These are phyloP conservation scores for Tetrapisispora pingtungensis DNA, from an alignment of 805 yeast species.

Conservation along the genomic window DNA sequence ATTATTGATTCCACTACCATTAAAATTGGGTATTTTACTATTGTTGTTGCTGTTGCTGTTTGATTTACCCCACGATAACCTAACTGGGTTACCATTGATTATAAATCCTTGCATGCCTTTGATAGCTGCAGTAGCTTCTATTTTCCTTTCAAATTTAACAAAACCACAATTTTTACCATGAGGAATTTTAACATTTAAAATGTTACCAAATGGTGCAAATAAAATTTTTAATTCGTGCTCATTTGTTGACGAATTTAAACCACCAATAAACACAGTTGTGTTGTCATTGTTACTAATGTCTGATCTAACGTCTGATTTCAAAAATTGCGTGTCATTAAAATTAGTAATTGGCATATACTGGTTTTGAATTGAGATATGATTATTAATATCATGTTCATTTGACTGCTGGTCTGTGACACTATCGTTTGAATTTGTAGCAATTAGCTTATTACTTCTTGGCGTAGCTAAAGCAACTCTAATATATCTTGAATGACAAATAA, in stretches of 20 bases:
- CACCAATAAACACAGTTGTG: constrained; percentile 70
- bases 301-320: too few species aligned
- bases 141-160: constrained; percentile 54
- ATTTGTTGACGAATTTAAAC: constrained; percentile 49
- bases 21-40: background rate
- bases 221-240: constrained; percentile 52
- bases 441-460: constrained; percentile 40
- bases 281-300: background rate
- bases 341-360: too few species aligned
- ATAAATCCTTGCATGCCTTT: constrained; percentile 70
- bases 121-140: constrained; percentile 70
- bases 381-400: background rate
- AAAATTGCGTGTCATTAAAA: too few species aligned
- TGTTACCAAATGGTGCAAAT: constrained; percentile 66
- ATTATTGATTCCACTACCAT: too few species aligned
- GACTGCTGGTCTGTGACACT: too few species aligned
- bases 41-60: background rate
- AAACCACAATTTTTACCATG: constrained; percentile 76
- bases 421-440: background rate
- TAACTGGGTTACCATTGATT: constrained; percentile 62
- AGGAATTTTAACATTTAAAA: constrained; percentile 62
- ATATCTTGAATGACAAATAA: constrained; percentile 70
- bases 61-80: constrained; percentile 65
- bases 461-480: constrained; percentile 72
- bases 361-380: background rate